Percentiles rank a stretch among this genome's conserved stretches.
These are phyloP conservation scores for Neolentinus lepideus DNA, from an alignment of 1,284 basidiomycete species.

Conservation along the genomic window DNA sequence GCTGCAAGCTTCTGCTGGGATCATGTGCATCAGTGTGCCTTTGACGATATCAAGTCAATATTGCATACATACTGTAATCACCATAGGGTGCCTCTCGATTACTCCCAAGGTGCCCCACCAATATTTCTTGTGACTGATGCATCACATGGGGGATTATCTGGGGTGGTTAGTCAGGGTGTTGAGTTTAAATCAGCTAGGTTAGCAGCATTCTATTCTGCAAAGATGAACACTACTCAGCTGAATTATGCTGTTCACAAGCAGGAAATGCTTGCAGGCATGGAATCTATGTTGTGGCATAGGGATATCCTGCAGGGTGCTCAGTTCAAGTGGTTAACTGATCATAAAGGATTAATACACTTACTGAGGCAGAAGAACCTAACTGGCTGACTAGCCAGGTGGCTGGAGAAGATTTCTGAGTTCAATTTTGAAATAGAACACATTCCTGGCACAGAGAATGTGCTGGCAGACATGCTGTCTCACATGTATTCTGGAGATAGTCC, in stretches of 20 bases:
- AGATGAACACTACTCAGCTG: slow-evolving; percentile 27
- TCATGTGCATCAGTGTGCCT: slow-evolving; percentile 24
- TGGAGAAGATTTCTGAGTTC: slow-evolving; percentile 23
- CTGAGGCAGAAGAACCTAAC: slow-evolving; percentile 24
- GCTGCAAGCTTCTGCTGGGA: slow-evolving; percentile 21
- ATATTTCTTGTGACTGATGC: slow-evolving; percentile 23
- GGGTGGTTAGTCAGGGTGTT: slow-evolving; percentile 21
- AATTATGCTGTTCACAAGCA: slow-evolving; percentile 26
- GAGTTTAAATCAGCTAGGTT: slow-evolving; percentile 19
- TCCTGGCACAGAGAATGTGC: slow-evolving; percentile 20
- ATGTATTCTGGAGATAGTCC: slow-evolving; percentile 24
- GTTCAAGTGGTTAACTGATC: slow-evolving; percentile 26
- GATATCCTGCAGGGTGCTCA: slow-evolving; percentile 19
- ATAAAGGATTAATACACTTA: slow-evolving; percentile 23
- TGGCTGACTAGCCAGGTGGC: slow-evolving; percentile 22
- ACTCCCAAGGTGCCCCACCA: slow-evolving; percentile 10
- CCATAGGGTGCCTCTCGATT: slow-evolving; percentile 17
- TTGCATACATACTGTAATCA: slow-evolving; percentile 12
- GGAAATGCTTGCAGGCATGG: slow-evolving; percentile 27
- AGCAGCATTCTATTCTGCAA: slow-evolving; percentile 29
- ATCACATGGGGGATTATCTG: slow-evolving; percentile 18
- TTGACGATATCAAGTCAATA: slow-evolving; percentile 26
- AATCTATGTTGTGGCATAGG: slow-evolving; percentile 21
- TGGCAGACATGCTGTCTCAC: slow-evolving; percentile 27
- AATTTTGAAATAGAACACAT: slow-evolving; percentile 25